Evolutionary conservation across 2,329 filamentous ascomycete genomes (phyloP), one percentile per base, ranked within the genome.

Genomic region (Talaromyces sp.): DNA sequence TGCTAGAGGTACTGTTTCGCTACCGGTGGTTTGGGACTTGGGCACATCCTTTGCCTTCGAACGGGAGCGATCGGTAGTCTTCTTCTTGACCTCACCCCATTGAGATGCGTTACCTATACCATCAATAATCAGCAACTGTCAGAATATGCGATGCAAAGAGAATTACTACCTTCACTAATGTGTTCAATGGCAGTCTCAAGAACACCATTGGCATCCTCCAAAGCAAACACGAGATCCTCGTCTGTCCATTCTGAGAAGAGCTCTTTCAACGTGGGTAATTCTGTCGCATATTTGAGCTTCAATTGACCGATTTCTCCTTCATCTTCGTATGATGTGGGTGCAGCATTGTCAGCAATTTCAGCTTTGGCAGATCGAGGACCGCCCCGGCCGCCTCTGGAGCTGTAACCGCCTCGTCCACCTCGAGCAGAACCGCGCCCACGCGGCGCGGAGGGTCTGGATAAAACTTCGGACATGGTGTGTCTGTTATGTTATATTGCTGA

Each of bases 211-310:
- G 80, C 80, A 83, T 99, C 95, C 79, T 96, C 88, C 66, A 99
- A 85, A 68, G 93, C 93, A 78, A 95, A 95, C 69, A 98, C 88
- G 69, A 98, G 87, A 78, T 98, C 94, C 78, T 93, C 92, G 75
- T 97, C 92, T 72, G 93, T 94, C 95, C 94, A 98, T 79, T 93
- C 90, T 66, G 92, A 88, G 83, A 97, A 97, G 82, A 98, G 89
- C 79, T 97, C 93, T 82, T 92, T 93, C 77, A 99, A 88, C 73
- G 89, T 88, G 68, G 84, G 84, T 72, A 97, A 86, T 82, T 94
- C 91, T 74, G 83, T 83, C 74, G 90, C 86, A 77, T 96, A 95
- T 78, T 91, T 89, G 84, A 92, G 93, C 86, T 96, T 96, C 76
- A 98, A 88, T 81, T 96, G 88, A 75, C 90, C 91, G 70, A 98